phyloP scores from a whole-genome alignment of 139 green algal genomes.

The Tetradesmus lagerheimii region DNA sequence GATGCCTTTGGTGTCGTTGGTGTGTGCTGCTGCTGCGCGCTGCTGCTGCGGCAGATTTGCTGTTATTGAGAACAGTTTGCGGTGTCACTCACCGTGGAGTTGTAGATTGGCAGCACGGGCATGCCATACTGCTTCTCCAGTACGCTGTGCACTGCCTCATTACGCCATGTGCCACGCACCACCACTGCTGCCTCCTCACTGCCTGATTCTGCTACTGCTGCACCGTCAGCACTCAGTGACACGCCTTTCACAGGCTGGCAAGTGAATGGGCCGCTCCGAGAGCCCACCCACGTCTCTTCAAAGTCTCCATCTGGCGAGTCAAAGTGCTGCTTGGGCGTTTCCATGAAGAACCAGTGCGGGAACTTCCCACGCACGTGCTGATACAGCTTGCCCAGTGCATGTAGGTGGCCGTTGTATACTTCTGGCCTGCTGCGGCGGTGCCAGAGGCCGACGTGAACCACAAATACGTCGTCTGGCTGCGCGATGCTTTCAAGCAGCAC shows the following conservation, averaged over 20 bases:
- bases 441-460: constrained; percentile 42
- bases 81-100: background rate
- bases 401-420: constrained; percentile 4
- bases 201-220: background rate
- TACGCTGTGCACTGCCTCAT: background rate
- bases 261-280: background rate
- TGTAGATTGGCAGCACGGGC: constrained; percentile 37
- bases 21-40: no score
- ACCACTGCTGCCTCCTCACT: constrained; percentile 3
- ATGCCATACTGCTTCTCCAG: constrained; percentile 16
- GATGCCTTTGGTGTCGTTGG: no score
- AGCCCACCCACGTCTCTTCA: constrained; percentile 12
- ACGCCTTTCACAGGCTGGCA: constrained; percentile 40
- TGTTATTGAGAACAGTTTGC: no score
- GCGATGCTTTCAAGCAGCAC: constrained; percentile 11
- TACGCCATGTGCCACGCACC: constrained; percentile 25
- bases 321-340: constrained; percentile 53
- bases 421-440: background rate
- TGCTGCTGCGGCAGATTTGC: background rate
- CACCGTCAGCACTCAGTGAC: background rate
- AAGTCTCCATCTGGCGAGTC: constrained; percentile 38
- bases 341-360: constrained; percentile 43
- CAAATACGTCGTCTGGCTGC: constrained; percentile 15
- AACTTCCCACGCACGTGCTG: background rate
- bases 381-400: constrained; percentile 27